Evolutionary conservation across 1,284 basidiomycete genomes (phyloP).

Genomic region (Rhodotorula sp.): DNA sequence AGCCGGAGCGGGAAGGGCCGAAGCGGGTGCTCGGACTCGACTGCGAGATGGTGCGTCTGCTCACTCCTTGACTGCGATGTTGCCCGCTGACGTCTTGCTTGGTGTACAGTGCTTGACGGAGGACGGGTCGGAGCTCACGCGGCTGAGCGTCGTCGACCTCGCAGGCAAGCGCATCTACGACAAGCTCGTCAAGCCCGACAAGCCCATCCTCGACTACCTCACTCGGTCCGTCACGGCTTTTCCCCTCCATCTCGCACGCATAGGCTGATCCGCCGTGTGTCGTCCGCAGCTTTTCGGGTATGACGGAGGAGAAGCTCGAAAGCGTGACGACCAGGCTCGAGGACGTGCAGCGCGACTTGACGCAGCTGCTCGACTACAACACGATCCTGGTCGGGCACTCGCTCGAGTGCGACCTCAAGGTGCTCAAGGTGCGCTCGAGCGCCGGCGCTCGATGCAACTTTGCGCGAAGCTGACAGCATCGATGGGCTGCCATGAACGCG

Average conservation of each 20-base stretch:
- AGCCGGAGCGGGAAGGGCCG: slow-evolving; percentile 46
- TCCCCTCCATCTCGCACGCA: background rate
- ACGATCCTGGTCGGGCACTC: slow-evolving; percentile 92
- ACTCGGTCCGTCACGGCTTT: slow-evolving; percentile 63
- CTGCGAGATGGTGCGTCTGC: slow-evolving; percentile 80
- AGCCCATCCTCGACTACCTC: slow-evolving; percentile 80
- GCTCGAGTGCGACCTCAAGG: slow-evolving; percentile 83
- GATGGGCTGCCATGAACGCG: too few species aligned
- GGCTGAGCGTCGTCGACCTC: slow-evolving; percentile 76
- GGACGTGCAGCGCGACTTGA: slow-evolving; percentile 69
- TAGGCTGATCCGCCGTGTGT: background rate
- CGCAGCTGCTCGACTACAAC: slow-evolving; percentile 56
- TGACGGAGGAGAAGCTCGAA: slow-evolving; percentile 70
- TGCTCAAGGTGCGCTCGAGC: slow-evolving; percentile 68
- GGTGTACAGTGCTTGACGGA: slow-evolving; percentile 71
- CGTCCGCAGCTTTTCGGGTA: slow-evolving; percentile 74
- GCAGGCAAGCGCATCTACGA: slow-evolving; percentile 75
- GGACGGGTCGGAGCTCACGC: slow-evolving; percentile 80
- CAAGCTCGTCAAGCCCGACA: slow-evolving; percentile 77
- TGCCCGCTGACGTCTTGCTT: too few species aligned
- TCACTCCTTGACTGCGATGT: background rate
- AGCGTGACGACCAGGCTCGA: slow-evolving; percentile 71
- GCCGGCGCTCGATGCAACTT: background rate
- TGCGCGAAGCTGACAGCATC: background rate
- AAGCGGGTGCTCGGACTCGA: slow-evolving; percentile 61